Conservation (phyloP, 2,329 filamentous ascomycete genomes). For the Aspergillus unguis region DNA sequence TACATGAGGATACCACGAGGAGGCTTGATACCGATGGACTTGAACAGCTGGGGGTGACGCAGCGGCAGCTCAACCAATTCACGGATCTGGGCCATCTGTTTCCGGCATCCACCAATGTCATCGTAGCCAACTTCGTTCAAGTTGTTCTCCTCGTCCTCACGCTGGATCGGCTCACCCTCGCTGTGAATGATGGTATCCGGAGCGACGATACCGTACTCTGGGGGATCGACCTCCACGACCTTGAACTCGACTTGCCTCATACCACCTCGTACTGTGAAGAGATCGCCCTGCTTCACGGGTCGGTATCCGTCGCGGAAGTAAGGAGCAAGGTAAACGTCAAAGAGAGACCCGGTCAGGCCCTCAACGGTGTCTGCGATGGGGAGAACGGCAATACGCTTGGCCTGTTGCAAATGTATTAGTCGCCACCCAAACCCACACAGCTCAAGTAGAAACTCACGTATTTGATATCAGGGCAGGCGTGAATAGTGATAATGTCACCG, state of each 20-base stretch:
- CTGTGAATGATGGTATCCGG: constrained; percentile 99
- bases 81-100: constrained; percentile 99
- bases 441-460: constrained; percentile 65
- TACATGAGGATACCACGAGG: constrained; percentile 96
- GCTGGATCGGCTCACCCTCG: constrained; percentile 94
- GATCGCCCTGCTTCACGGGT: constrained; percentile 92
- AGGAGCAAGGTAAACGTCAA: constrained; percentile 97
- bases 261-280: constrained; percentile 94
- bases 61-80: constrained; percentile 97
- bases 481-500: constrained; percentile 94
- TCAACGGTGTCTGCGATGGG: constrained; percentile 98
- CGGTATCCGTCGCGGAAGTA: constrained; percentile 99
- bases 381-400: constrained; percentile 97
- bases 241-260: constrained; percentile 99
- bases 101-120: constrained; percentile 97
- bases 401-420: constrained; percentile 52
- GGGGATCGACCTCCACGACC: constrained; percentile 96
- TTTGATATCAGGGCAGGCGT: constrained; percentile 99
- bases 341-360: constrained; percentile 93
- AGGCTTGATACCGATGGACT: constrained; percentile 99
- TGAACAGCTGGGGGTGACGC: constrained; percentile 97
- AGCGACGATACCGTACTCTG: constrained; percentile 97
- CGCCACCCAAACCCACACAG: not conserved
- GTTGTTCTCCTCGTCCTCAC: constrained; percentile 98
- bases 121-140: constrained; percentile 99